Conservation (phyloP, 805 yeast species). For the Saccharomycopsis guyanensis region DNA sequence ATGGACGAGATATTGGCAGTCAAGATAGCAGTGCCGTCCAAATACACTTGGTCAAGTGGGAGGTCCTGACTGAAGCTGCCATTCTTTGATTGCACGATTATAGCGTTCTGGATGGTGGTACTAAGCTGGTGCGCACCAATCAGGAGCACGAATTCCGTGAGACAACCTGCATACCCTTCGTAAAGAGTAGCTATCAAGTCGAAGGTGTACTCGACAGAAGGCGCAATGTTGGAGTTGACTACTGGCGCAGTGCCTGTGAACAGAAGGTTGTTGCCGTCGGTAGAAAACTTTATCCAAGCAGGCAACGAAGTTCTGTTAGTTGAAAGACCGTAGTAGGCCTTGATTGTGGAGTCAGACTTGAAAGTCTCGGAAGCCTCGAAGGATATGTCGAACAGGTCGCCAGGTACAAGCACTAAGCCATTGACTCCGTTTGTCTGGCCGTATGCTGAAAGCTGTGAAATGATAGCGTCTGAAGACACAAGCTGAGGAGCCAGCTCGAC, state of each 20-base stretch:
- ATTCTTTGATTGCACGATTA: not conserved
- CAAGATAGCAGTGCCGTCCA: conserved; percentile 51
- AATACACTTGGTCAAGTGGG: conserved; percentile 39
- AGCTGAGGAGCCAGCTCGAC: conserved; percentile 46
- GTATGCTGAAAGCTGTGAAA: conserved; percentile 46
- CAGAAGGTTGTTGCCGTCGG: conserved; percentile 37
- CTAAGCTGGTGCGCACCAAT: conserved; percentile 83
- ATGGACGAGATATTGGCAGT: conserved; percentile 48
- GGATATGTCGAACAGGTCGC: conserved; percentile 53
- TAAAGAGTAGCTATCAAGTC: conserved; percentile 74
- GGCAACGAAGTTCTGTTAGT: conserved; percentile 82
- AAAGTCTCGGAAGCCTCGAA: conserved; percentile 61
- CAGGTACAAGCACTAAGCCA: conserved; percentile 69
- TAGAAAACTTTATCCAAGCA: conserved; percentile 74
- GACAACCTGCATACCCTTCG: conserved; percentile 63
- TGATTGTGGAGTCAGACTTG: conserved; percentile 37
- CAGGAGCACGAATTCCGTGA: conserved; percentile 58
- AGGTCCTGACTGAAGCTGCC: conserved; percentile 9
- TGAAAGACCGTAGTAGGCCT: conserved; percentile 76
- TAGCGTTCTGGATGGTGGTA: conserved; percentile 4
- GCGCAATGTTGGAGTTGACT: conserved; percentile 81
- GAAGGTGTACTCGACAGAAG: conserved; percentile 64
- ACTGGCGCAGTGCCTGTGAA: conserved; percentile 87
- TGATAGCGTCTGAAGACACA: conserved; percentile 35
- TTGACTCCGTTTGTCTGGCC: conserved; percentile 74